These are phyloP conservation scores for Venustampulla echinocandica DNA, from an alignment of 495 filamentous ascomycete genomes.

Conservation along the genomic window DNA sequence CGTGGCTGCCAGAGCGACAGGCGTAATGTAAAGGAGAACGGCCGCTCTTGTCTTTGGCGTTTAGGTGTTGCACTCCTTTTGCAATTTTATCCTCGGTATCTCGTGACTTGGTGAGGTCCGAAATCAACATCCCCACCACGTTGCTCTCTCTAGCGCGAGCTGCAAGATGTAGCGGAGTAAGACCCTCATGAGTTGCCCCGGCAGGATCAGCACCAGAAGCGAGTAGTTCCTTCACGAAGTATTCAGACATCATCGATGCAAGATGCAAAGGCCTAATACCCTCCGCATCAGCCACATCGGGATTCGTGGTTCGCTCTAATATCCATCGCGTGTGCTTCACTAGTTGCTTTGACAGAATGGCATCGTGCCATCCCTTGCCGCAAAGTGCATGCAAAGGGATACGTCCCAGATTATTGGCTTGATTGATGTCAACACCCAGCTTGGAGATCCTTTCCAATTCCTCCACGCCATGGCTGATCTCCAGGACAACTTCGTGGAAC, in stretches of 20 bases:
- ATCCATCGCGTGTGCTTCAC: too few species aligned
- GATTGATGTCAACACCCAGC: too few species aligned
- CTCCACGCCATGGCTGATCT: too few species aligned
- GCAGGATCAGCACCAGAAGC: slow-evolving; percentile 24
- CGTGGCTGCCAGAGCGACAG: slow-evolving; percentile 30
- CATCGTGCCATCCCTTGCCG: too few species aligned
- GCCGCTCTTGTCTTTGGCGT: slow-evolving; percentile 15
- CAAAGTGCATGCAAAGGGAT: too few species aligned
- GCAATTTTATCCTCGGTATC: too few species aligned
- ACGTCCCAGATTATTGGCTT: too few species aligned
- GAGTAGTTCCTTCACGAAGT: slow-evolving; percentile 24
- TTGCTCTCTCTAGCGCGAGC: slow-evolving; percentile 28
- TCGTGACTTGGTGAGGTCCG: slow-evolving; percentile 10
- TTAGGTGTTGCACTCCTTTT: too few species aligned
- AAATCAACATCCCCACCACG: slow-evolving; percentile 30
- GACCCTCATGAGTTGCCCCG: slow-evolving; percentile 23
- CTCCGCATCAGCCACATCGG: slow-evolving; percentile 1
- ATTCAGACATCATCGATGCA: slow-evolving; percentile 27
- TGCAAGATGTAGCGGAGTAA: slow-evolving; percentile 33
- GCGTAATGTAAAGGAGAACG: slow-evolving; percentile 30
- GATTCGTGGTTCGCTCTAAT: too few species aligned
- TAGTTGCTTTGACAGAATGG: too few species aligned
- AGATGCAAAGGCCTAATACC: slow-evolving; percentile 25
- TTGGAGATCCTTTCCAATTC: too few species aligned
- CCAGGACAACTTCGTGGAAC: too few species aligned